Evolutionary conservation across 2,329 filamentous ascomycete genomes (phyloP).

Genomic region (Cladobotryum mycophilum): DNA sequence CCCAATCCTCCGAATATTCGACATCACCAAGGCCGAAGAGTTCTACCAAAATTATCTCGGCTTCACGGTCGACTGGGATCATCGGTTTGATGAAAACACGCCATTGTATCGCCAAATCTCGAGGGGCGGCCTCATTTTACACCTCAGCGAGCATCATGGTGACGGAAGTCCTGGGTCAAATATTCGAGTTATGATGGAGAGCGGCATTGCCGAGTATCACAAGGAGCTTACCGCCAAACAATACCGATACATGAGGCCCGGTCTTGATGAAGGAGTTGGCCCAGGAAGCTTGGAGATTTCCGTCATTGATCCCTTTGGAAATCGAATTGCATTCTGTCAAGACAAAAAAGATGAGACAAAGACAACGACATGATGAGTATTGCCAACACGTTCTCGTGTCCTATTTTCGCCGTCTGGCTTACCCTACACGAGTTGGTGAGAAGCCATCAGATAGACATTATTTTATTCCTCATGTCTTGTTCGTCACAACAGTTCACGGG

Average conservation of each 20-base stretch:
- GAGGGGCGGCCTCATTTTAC: conserved; percentile 9
- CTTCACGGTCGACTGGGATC: conserved; percentile 16
- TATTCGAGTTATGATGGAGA: conserved; percentile 9
- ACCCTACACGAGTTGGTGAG: too few relatives aligned
- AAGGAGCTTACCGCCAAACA: conserved; percentile 11
- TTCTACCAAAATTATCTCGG: conserved; percentile 17
- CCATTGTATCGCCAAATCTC: conserved; percentile 17
- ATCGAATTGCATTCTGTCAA: conserved; percentile 12
- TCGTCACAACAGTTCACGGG: too few relatives aligned
- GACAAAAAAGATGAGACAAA: neutral
- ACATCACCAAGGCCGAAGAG: conserved; percentile 16
- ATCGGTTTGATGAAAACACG: conserved; percentile 14
- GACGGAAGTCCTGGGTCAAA: conserved; percentile 14
- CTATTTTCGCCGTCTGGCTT: too few relatives aligned
- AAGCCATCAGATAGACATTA: too few relatives aligned
- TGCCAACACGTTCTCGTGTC: too few relatives aligned
- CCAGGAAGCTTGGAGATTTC: conserved; percentile 8
- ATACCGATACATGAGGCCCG: conserved; percentile 16
- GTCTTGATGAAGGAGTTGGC: conserved; percentile 11
- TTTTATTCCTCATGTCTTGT: too few relatives aligned
- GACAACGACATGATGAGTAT: neutral
- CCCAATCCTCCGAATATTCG: conserved; percentile 17
- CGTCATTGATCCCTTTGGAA: conserved; percentile 17
- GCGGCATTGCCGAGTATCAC: conserved; percentile 9
- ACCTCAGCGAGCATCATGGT: conserved; percentile 17